Evolutionary conservation across 345 rosid species (phyloP), one percentile per base, ranked within the genome.

Genomic region (Linum usitatissimum): DNA sequence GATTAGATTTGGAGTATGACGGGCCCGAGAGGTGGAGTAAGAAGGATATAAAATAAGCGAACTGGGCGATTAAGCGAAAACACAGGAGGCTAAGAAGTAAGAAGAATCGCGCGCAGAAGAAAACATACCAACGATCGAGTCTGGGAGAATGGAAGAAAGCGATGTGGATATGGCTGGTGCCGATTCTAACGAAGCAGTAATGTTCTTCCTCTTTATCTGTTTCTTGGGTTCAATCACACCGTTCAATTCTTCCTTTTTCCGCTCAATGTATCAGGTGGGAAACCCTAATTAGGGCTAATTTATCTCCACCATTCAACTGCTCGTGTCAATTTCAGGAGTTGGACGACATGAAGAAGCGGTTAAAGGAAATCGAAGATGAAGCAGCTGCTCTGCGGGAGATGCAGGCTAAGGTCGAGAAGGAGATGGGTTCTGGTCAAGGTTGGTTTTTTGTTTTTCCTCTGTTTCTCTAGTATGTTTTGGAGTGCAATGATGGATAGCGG

Each of bases 101-200:
- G 8, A 45, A 45, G 51, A 45, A 45, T 6, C 14, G 15, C 51
- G 51, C 51, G 13, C 15, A 15, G 13, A 45, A 15, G 51, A 15
- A 45, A 45, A 15, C 0, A 34, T 34, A 34, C 5, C 8, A 45
- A 15, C 14, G 51, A 45, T 3, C 51, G 51, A 45, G 14, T 15
- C 51, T 15, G 51, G 14, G 12, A 31, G 51, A 53, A 74, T 77
- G 84, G 79, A 75, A 28, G 75, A 69, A 60, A 76, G 68, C 30
- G 84, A 82, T 60, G 75, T 68, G 17, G 71, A 74, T 18, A 78
- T 79, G 82, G 70, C 70, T 7, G 73, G 59, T 1, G 53, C 72
- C 6, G 79, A 79, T 42, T 61, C 64, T 66, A 77, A 70, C 56
- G 76, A 75, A 51, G 49, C 72, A 3, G 83, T 75, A 62, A 59